Conservation (phyloP, 441 rosid species). For the Oxalis stricta region DNA sequence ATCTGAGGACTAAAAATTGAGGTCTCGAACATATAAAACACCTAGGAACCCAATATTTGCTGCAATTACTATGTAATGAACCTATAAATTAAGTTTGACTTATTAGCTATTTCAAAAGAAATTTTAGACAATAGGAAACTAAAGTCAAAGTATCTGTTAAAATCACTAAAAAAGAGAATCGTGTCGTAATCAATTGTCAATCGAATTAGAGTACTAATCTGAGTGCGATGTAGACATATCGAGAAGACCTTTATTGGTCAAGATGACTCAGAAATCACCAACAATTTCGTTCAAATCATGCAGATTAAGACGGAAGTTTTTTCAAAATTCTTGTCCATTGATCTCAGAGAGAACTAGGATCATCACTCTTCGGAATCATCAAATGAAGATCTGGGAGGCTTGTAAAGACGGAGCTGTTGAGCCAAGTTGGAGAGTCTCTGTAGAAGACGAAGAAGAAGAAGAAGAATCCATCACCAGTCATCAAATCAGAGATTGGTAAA, state of each 20-base stretch:
- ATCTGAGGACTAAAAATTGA: too few species aligned
- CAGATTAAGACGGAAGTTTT: constrained; percentile 84
- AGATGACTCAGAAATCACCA: constrained; percentile 66
- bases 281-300: constrained; percentile 61
- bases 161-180: not conserved
- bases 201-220: too few species aligned
- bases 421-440: constrained; percentile 41
- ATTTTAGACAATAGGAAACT: too few species aligned
- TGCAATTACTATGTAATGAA: too few species aligned
- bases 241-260: constrained; percentile 74
- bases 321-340: constrained; percentile 40
- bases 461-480: constrained; percentile 31
- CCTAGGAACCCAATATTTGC: too few species aligned
- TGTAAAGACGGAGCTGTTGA: constrained; percentile 67
- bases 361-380: constrained; percentile 50
- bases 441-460: constrained; percentile 15
- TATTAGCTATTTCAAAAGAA: too few species aligned
- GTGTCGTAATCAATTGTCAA: too few species aligned
- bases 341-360: too few species aligned
- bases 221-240: constrained; percentile 65
- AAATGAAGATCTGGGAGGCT: constrained; percentile 36
- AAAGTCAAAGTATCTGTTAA: too few species aligned
- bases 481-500: constrained; percentile 6
- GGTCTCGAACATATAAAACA: too few species aligned
- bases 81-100: too few species aligned